These are phyloP conservation scores for Fibroporia radiculosa DNA, from an alignment of 768 basidiomycete genomes.

Conservation along the genomic window DNA sequence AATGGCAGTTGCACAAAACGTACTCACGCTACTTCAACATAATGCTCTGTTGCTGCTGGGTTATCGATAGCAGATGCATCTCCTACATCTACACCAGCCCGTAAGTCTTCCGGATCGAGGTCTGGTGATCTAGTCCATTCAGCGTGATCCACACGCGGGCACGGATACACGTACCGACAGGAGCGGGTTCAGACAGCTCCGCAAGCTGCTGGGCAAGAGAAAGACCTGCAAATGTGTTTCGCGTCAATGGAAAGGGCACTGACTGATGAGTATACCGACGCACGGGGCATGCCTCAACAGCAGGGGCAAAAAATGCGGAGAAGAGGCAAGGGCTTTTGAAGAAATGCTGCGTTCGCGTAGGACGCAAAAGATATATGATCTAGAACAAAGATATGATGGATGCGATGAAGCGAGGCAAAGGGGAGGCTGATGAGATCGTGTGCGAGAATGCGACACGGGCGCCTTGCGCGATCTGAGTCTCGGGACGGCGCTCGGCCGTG, in stretches of 20 bases:
- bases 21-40: conserved; percentile 75
- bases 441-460: not conserved
- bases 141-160: conserved; percentile 8
- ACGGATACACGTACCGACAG: conserved; percentile 42
- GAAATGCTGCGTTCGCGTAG: not conserved
- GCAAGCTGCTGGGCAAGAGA: conserved; percentile 78
- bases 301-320: not conserved
- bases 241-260: conserved; percentile 3
- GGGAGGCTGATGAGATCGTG: conserved; percentile 3
- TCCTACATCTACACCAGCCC: conserved; percentile 38
- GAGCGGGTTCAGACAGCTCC: conserved; percentile 64
- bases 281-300: conserved; percentile 2
- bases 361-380: not conserved
- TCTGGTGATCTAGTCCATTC: conserved; percentile 33
- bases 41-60: conserved; percentile 58
- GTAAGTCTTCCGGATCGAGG: conserved; percentile 66
- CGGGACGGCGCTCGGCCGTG: not conserved
- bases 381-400: conserved; percentile 4
- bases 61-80: conserved; percentile 28
- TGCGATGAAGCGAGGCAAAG: conserved; percentile 3
- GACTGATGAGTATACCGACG: not conserved
- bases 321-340: not conserved
- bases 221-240: conserved; percentile 28
- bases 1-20: not conserved
- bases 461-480: not conserved